Evolutionary conservation across 768 basidiomycete species (phyloP), one percentile per base, ranked within the genome.

Genomic region (Plicaturopsis crispa): DNA sequence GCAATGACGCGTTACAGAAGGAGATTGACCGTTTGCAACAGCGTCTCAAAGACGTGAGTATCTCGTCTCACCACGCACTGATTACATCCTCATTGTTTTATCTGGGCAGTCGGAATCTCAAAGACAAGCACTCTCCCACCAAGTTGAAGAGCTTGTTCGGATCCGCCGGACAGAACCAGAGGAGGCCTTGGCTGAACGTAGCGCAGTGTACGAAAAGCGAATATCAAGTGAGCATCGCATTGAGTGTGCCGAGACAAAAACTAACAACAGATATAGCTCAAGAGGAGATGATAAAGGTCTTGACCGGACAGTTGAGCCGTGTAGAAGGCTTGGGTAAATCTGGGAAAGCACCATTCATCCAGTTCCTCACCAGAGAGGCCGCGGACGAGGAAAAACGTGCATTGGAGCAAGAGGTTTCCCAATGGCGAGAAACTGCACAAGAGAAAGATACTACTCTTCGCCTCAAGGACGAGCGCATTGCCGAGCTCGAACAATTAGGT

Each of bases 331-430:
- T 81, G 24, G 61, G 73, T 31, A 61, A 64, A 31, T 56, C 67
- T 0, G 70, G 68, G 4, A 72, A 71, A 43, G 63, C 60, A 11
- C 65, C 70, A 2, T 68, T 73, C 4, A 63, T 81, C 21, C 76
- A 83, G 47, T 69, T 90, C 33, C 58, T 90, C 10, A 84, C 84
- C 6, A 74, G 83, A 39, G 84, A 85, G 42, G 74, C 73, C 2
- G 84, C 79, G 5, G 77, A 87, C 41, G 75, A 76, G 38, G 83
- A 87, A 59, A 77, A 75, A 48, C 68, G 66, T 31, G 56, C 41
- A 1, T 52, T 74, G 21, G 70, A 78, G 41, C 60, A 69, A 24
- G 73, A 78, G 36, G 53, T 78, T 11, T 51, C 45, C 16, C 59
- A 64, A 12, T 62, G 70, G 48, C 69, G 70, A 33, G 57, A 66